Evolutionary conservation across 257 asterid species (phyloP).

Genomic region (Verbascum thapsus): DNA sequence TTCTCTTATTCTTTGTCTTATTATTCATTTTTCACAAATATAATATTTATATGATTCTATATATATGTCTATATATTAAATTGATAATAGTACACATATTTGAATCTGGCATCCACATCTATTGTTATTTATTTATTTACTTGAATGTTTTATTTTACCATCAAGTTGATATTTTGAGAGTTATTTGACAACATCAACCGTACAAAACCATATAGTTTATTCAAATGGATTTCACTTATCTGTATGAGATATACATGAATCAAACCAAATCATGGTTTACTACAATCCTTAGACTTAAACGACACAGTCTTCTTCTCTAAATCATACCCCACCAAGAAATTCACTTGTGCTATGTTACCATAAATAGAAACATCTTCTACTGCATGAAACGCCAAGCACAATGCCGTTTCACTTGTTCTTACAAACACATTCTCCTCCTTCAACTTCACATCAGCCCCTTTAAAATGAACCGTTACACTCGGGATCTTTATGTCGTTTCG

Average conservation of each 20-base stretch:
- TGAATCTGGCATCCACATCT: no score
- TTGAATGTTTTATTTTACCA: no score
- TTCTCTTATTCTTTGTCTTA: no score
- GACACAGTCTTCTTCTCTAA: conserved; percentile 36
- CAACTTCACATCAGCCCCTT: conserved; percentile 41
- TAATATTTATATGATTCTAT: no score
- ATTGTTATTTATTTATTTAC: no score
- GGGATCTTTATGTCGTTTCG: conserved; percentile 5
- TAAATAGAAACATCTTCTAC: conserved; percentile 6
- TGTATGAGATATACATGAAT: neutral
- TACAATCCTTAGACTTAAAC: conserved; percentile 41
- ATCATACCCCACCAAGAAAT: no score
- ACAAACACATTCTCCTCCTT: conserved; percentile 31
- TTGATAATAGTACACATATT: no score
- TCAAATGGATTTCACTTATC: neutral
- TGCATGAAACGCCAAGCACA: conserved; percentile 37
- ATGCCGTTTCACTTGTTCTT: neutral
- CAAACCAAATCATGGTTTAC: conserved; percentile 2
- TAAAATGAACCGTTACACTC: conserved; percentile 31
- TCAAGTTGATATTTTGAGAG: no score
- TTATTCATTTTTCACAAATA: no score
- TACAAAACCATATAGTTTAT: no score
- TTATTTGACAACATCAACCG: no score
- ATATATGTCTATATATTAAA: no score
- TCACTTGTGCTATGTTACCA: conserved; percentile 49